These are phyloP conservation scores for Canavalia gladiata DNA, from an alignment of 306 rosid species.

Conservation along the genomic window DNA sequence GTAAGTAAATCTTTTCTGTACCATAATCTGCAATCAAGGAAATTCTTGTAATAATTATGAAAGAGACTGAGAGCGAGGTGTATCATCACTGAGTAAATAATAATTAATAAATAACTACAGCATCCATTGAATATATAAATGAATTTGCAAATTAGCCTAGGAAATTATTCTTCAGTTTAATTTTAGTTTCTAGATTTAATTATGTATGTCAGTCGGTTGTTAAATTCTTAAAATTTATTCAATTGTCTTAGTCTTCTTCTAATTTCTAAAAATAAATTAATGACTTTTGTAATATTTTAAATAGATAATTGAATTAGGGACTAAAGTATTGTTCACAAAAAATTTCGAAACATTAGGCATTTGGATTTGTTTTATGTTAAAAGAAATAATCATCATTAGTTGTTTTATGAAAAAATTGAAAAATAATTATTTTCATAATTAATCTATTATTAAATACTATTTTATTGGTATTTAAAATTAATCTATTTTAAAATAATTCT, in stretches of 20 bases:
- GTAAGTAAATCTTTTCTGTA: neutral
- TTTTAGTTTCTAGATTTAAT: neutral
- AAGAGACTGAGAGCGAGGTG: neutral
- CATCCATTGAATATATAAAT: no score
- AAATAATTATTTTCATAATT: no score
- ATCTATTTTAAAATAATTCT: neutral
- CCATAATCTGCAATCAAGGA: neutral
- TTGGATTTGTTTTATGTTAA: neutral
- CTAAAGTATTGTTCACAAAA: neutral
- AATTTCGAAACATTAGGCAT: neutral
- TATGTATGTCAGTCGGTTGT: no score
- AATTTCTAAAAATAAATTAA: no score
- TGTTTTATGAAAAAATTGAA: no score
- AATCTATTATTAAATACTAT: no score
- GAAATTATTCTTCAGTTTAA: neutral
- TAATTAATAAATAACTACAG: no score
- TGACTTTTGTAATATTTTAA: no score
- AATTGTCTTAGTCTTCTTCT: no score
- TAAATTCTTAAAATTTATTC: no score
- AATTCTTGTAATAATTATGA: conserved; percentile 18
- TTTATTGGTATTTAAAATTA: neutral
- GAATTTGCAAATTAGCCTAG: neutral
- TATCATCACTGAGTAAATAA: neutral
- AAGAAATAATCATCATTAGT: neutral
- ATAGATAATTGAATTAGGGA: neutral